Evolutionary conservation across 148 eudicot species (phyloP), one percentile per base, ranked within the genome.

Genomic region (Fagopyrum homotropicum): DNA sequence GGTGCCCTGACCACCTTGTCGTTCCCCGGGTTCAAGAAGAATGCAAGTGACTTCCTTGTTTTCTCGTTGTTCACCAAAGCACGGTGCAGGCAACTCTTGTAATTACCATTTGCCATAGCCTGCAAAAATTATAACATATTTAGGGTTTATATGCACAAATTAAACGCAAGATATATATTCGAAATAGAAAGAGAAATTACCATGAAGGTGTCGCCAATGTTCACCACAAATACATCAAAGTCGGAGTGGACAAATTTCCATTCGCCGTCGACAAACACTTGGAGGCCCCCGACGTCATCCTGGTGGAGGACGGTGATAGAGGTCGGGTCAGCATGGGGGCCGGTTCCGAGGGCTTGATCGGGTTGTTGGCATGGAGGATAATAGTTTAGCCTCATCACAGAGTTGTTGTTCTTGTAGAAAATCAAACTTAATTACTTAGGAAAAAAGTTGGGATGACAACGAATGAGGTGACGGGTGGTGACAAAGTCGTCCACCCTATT

Each of bases 171-270:
- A 35, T 35, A 35, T 35, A 35, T 35, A 2, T 35, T 0, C 0
- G 26, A 35, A 35, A 35, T 35, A 35, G 2, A 35, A 35, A 35
- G 40, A 35, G 3, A 1, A 35, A 83, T 43, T 84, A 88, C 91
- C 89, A 84, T 86, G 80, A 88, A 88, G 69, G 91, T 88, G 80
- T 86, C 91, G n/a, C 91, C 91, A 0, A 88, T 84, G 85, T 88
- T 88, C 59, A 88, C 89, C 14, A 88, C 91, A 80, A 88, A 86
- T 60, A 89, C 83, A 35, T 76, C 75, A 76, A 77, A 73, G 64
- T 83, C 75, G 6, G 91, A 89, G 10, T 60, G 16, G 48, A 88
- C 84, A 14, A 81, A 84, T 8, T 70, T 73, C 91, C 91, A 88
- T 68, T 88, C 70, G n/a, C 80, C 77, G 45, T 88, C 88, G 4